Conservation (phyloP, 2,329 filamentous ascomycete genomes). For the Venturia nashicola region DNA sequence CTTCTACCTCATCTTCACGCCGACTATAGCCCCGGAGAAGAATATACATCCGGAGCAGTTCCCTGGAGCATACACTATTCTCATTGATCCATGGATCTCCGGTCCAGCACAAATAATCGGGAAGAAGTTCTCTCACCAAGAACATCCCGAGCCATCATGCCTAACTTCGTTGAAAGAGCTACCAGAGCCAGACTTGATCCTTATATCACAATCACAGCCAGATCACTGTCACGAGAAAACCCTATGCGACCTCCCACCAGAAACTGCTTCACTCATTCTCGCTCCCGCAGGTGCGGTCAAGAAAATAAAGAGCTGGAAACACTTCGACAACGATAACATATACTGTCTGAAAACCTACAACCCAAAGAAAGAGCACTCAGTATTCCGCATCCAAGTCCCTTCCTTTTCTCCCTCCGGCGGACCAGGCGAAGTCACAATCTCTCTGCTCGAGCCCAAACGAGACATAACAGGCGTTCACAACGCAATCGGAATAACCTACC, state of each 20-base stretch:
- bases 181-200: conserved; percentile 40
- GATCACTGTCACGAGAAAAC: conserved; percentile 63
- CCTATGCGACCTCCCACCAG: conserved; percentile 47
- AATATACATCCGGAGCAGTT: conserved; percentile 19
- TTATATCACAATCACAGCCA: conserved; percentile 49
- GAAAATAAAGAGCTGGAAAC: conserved; percentile 53
- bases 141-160: conserved; percentile 27
- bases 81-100: conserved; percentile 61
- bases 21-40: conserved; percentile 30
- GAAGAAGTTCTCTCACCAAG: conserved; percentile 39
- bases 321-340: conserved; percentile 45
- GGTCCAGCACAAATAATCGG: conserved; percentile 49
- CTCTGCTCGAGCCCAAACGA: conserved; percentile 48
- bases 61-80: conserved; percentile 48
- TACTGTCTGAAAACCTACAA: conserved; percentile 32
- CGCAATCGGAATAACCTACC: conserved; percentile 61
- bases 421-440: conserved; percentile 58
- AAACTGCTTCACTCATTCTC: conserved; percentile 48
- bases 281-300: conserved; percentile 54
- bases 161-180: conserved; percentile 45
- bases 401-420: conserved; percentile 38
- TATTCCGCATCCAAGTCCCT: conserved; percentile 39
- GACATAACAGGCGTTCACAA: conserved; percentile 48
- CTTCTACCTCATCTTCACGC: conserved; percentile 52
- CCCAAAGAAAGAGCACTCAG: conserved; percentile 24